Evolutionary conservation across 2,329 filamentous ascomycete genomes (phyloP), one percentile per base, ranked within the genome.

Genomic region (Daldinia sp.): DNA sequence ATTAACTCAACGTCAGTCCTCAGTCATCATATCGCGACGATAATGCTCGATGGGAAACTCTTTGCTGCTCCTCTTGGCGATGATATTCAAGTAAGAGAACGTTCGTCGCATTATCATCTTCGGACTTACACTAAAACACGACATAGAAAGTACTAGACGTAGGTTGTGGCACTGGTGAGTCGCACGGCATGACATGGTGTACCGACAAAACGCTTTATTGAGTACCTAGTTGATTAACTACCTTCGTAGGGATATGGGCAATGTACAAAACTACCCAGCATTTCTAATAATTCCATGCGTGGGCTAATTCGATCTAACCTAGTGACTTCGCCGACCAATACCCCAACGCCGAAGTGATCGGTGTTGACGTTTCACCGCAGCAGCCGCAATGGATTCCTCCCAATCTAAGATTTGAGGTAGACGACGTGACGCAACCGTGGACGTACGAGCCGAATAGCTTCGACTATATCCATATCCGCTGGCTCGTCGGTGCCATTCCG

Each of bases 381-480:
- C 80, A 82, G 52, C 78, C 80, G 0, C 68, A 70, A 39, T 75
- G 78, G 72, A 73, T 82, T 19, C 78, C 74, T 7, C 73, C 74
- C 0, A 76, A 76, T 49, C 57, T 75, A 17, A 74, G 70, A 57
- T 76, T 76, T 58, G 70, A 75, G 52, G 66, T 74, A 8, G 74
- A 76, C 51, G 73, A 76, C 51, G 58, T 73, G 15, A 73, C 73
- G 3, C 71, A 67, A n/a, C 75, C 76, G 1, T 81, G 79, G 79
- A 87, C 77, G 73, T 85, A 77, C 50, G 77, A 80, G 5, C 73
- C 78, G 0, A 72, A 83, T 43, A 77, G 80, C 47, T 85, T 87
- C 70, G 86, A 89, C 74, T 87, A 83, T 69, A 83, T 90, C 61
- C 87, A 89, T 72, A 83, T 84, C 11, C 82, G 84, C 32, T 80